These are phyloP conservation scores for Vanrija sp. DNA, from an alignment of 1,284 basidiomycete genomes.

Conservation along the genomic window DNA sequence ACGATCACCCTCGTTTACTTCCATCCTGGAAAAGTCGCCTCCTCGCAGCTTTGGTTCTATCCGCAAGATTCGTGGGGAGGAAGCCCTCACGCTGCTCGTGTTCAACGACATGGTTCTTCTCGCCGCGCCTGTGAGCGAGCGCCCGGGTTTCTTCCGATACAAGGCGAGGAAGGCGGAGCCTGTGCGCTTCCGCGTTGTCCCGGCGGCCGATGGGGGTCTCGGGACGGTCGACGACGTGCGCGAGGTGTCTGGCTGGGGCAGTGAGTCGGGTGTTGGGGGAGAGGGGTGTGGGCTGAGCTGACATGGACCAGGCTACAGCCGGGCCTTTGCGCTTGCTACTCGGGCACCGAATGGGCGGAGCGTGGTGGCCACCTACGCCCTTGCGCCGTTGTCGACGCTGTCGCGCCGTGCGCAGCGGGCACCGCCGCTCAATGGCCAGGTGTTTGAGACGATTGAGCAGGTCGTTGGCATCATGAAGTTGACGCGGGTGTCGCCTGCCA, in stretches of 20 bases:
- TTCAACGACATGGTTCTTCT: constrained; percentile 68
- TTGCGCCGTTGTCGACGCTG: constrained; percentile 6
- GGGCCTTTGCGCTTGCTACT: constrained; percentile 5
- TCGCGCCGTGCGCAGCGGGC: constrained; percentile 11
- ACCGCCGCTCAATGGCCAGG: neutral
- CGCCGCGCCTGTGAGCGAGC: constrained; percentile 43
- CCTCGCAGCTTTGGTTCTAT: neutral
- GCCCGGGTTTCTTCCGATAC: constrained; percentile 15
- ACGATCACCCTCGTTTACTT: constrained; percentile 12
- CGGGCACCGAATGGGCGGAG: constrained; percentile 1
- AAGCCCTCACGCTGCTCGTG: constrained; percentile 56
- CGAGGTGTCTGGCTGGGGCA: constrained; percentile 32
- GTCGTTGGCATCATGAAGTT: neutral
- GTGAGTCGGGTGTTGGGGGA: constrained; percentile 16
- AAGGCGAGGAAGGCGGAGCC: constrained; percentile 20
- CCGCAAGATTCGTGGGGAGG: constrained; percentile 24
- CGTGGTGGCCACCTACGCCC: constrained; percentile 1
- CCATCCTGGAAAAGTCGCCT: neutral
- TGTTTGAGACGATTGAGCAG: constrained; percentile 7
- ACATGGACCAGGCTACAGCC: neutral
- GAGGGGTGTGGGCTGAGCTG: neutral
- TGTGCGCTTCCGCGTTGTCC: constrained; percentile 24
- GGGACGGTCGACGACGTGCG: constrained; percentile 38
- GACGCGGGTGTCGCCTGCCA: neutral
- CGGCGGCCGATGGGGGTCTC: constrained; percentile 33